Conservation (phyloP, 2,329 filamentous ascomycete species). For the Fusarium haematococcum region DNA sequence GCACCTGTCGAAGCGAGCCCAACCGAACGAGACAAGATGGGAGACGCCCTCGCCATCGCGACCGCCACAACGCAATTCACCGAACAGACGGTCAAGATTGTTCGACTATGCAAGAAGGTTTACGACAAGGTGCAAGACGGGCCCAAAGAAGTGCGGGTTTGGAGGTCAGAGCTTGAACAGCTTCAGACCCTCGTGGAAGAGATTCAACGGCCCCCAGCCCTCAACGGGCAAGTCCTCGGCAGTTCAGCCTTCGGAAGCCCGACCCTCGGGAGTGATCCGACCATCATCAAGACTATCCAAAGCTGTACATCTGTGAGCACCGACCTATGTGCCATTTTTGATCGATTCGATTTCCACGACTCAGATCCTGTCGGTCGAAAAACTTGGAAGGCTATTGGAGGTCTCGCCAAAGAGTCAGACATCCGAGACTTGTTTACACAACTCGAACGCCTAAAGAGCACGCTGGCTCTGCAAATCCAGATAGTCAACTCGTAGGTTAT, state of each 20-base stretch:
- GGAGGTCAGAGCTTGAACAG: slow-evolving; percentile 3
- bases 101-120: neutral
- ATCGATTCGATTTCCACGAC: neutral
- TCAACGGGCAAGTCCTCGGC: neutral
- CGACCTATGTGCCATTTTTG: neutral
- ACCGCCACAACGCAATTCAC: slow-evolving; percentile 17
- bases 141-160: neutral
- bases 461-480: neutral
- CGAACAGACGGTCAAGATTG: slow-evolving; percentile 5
- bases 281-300: neutral
- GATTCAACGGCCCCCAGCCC: neutral
- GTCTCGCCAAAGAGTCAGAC: slow-evolving; percentile 8
- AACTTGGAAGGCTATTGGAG: slow-evolving; percentile 20
- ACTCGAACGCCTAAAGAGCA: slow-evolving; percentile 7
- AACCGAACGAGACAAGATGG: neutral
- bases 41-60: slow-evolving; percentile 4
- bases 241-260: neutral
- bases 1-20: neutral
- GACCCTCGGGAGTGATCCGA: neutral
- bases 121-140: slow-evolving; percentile 10
- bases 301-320: neutral
- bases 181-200: neutral
- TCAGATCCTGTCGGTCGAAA: neutral
- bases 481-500: neutral
- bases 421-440: slow-evolving; percentile 1